phyloP scores from a whole-genome alignment of 768 basidiomycete species.

The Sarcomyxa edulis region DNA sequence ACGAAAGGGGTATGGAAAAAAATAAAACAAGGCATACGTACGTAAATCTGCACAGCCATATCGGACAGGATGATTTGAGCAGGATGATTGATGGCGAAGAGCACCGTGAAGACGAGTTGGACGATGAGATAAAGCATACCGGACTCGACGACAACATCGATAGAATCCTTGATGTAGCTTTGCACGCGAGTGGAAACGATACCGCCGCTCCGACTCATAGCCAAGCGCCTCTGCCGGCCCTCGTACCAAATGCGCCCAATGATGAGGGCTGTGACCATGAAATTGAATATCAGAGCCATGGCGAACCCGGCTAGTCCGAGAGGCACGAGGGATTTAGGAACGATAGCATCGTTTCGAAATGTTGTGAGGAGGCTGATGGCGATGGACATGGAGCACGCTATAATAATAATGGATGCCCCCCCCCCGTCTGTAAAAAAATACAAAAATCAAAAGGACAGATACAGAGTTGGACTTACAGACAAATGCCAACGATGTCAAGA shows the following conservation, averaged over 20 bases:
- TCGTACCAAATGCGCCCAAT: slow-evolving; percentile 5
- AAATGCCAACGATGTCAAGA: slow-evolving; percentile 6
- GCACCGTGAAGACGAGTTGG: background rate
- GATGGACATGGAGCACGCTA: background rate
- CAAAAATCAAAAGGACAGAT: too few relatives aligned
- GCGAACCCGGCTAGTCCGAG: background rate
- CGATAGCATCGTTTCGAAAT: background rate
- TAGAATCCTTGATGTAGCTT: background rate
- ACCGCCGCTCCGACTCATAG: background rate
- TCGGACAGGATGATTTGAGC: background rate
- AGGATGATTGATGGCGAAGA: background rate
- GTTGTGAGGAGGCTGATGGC: background rate
- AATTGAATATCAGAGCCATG: background rate
- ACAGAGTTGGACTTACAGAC: slow-evolving; percentile 11
- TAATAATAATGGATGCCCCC: background rate
- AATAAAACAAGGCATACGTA: background rate
- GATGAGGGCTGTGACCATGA: background rate
- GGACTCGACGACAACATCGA: background rate
- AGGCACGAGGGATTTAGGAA: slow-evolving; percentile 1
- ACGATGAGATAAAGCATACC: background rate
- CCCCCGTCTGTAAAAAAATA: too few relatives aligned
- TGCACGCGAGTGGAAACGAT: background rate
- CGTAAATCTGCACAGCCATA: background rate
- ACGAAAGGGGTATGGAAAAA: background rate
- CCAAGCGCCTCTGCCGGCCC: background rate